Conservation (phyloP, 352 stramenopile species). For the Phytophthora lateralis region DNA sequence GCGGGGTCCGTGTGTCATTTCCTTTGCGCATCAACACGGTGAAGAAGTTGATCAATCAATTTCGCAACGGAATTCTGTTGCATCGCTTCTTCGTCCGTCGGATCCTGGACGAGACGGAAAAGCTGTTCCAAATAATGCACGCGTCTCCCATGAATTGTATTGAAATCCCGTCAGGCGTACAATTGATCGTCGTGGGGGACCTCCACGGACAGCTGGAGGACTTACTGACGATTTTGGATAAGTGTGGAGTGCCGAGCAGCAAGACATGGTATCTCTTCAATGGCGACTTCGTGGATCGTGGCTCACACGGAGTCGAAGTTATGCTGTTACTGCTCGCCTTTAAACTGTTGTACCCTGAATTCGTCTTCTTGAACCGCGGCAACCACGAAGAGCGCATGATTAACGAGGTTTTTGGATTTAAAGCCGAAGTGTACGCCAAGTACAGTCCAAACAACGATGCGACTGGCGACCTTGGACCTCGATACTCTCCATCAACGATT, state of each 20-base stretch:
- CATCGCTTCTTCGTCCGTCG: no score
- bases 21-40: no score
- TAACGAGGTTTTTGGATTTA: conserved; percentile 89
- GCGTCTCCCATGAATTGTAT: no score
- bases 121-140: no score
- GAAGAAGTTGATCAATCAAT: no score
- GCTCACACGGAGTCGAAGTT: conserved; percentile 88
- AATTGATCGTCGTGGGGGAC: conserved; percentile 36
- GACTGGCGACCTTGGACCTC: conserved; percentile 40
- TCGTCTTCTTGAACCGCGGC: conserved; percentile 91
- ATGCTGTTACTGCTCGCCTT: conserved; percentile 85
- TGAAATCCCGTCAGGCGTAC: no score
- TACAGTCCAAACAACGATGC: conserved; percentile 73
- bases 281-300: conserved; percentile 95
- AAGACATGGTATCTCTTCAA: conserved; percentile 95
- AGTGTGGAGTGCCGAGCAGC: conserved; percentile 82
- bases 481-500: conserved; percentile 61
- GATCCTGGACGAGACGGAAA: no score
- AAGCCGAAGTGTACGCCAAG: conserved; percentile 75
- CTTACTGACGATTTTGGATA: conserved; percentile 89
- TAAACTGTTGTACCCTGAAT: conserved; percentile 84
- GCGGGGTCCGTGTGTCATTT: no score
- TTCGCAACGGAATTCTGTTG: no score
- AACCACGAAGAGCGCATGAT: conserved; percentile 95
- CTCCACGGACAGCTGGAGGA: conserved; percentile 93